These are phyloP conservation scores for Myxozyma geophila DNA, from an alignment of 805 yeast species.

Conservation along the genomic window DNA sequence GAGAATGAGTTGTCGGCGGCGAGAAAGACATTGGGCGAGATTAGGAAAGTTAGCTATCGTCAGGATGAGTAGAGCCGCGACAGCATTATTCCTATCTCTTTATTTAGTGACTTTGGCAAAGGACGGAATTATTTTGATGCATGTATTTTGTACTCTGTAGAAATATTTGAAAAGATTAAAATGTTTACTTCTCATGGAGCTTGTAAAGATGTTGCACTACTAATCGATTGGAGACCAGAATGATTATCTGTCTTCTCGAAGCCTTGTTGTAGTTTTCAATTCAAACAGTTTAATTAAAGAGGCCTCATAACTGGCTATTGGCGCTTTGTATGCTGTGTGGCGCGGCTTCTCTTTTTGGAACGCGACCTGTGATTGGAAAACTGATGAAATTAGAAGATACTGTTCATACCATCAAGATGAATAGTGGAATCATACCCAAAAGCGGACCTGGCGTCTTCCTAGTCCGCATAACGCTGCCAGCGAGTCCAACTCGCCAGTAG, in stretches of 20 bases:
- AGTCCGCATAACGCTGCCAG: background rate
- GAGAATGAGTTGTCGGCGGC: constrained; percentile 75
- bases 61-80: constrained; percentile 58
- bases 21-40: constrained; percentile 81
- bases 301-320: too few relatives aligned
- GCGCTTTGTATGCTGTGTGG: background rate
- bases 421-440: background rate
- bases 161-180: too few relatives aligned
- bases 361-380: background rate
- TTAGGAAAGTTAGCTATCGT: constrained; percentile 75
- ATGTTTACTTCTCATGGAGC: too few relatives aligned
- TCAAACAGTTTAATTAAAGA: too few relatives aligned
- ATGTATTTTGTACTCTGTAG: too few relatives aligned
- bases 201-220: too few relatives aligned
- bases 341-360: background rate
- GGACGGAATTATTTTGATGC: too few relatives aligned
- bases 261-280: too few relatives aligned
- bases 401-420: background rate
- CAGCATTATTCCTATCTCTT: too few relatives aligned
- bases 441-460: background rate
- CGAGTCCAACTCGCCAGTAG: background rate
- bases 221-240: too few relatives aligned
- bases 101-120: too few relatives aligned
- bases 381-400: background rate
- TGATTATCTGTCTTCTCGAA: too few relatives aligned